Evolutionary conservation across 345 rosid species (phyloP).

Genomic region (Pugionium cornutum): DNA sequence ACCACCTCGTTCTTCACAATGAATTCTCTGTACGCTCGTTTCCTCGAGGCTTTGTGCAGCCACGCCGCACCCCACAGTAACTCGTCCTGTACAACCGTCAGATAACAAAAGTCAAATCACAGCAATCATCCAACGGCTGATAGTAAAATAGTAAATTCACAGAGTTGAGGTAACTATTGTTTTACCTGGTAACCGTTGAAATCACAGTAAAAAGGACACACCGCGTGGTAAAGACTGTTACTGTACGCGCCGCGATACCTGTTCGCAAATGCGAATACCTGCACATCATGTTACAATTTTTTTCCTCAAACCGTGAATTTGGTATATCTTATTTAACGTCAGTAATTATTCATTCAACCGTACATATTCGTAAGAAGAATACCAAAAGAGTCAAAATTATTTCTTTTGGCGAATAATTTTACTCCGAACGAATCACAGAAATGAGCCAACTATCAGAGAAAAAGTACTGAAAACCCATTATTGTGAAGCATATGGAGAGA

Average conservation of each 20-base stretch:
- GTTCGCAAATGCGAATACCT: constrained; percentile 95
- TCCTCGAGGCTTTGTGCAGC: constrained; percentile 88
- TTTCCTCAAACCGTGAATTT: constrained; percentile 22
- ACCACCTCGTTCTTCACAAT: constrained; percentile 80
- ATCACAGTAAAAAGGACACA: constrained; percentile 96
- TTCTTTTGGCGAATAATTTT: not conserved
- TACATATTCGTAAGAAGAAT: constrained; percentile 32
- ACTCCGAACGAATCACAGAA: constrained; percentile 22
- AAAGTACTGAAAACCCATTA: constrained; percentile 30
- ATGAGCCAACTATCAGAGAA: constrained; percentile 19
- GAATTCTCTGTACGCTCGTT: constrained; percentile 67
- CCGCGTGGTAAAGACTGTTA: constrained; percentile 62
- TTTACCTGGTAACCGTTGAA: constrained; percentile 89
- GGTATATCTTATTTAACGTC: constrained; percentile 29
- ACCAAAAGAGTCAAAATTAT: constrained; percentile 6
- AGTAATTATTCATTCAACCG: constrained; percentile 30
- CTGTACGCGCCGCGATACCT: constrained; percentile 86
- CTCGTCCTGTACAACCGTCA: constrained; percentile 64
- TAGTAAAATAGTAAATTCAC: constrained; percentile 17
- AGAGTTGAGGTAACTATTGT: not conserved
- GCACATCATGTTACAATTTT: not conserved
- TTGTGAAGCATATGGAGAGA: constrained; percentile 23
- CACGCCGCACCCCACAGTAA: constrained; percentile 97
- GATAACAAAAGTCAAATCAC: not conserved
- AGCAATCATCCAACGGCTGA: constrained; percentile 15